These are phyloP conservation scores for Tulasnella sp. DNA, from an alignment of 768 basidiomycete genomes.

Conservation along the genomic window DNA sequence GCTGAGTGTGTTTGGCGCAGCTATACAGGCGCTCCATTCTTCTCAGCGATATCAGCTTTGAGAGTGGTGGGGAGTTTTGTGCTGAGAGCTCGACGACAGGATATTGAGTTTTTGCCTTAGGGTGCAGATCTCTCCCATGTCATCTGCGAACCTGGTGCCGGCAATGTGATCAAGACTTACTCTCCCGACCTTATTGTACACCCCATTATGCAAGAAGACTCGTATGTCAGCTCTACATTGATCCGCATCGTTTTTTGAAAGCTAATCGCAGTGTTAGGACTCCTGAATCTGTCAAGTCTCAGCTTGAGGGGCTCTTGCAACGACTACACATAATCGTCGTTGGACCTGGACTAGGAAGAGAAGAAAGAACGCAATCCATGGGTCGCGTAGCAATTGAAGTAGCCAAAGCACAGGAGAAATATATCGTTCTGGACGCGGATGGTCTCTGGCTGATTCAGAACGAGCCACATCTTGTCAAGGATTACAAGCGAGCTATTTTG, in stretches of 20 bases:
- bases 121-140: conserved; percentile 95
- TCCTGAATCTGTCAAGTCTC: conserved; percentile 40
- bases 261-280: conserved; percentile 25
- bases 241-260: conserved; percentile 1
- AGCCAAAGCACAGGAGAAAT: conserved; percentile 70
- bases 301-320: conserved; percentile 60
- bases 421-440: conserved; percentile 91
- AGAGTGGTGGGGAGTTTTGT: conserved; percentile 51
- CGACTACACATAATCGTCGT: conserved; percentile 89
- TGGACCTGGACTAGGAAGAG: conserved; percentile 90
- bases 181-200: conserved; percentile 97
- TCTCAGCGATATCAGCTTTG: conserved; percentile 84
- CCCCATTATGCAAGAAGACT: conserved; percentile 68
- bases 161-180: conserved; percentile 90
- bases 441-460: conserved; percentile 76
- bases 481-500: conserved; percentile 79
- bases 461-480: conserved; percentile 63
- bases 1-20: conserved; percentile 36
- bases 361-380: conserved; percentile 78
- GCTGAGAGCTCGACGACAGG: background rate
- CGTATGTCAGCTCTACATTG: conserved; percentile 38
- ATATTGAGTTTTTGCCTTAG: conserved; percentile 33
- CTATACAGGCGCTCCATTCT: conserved; percentile 96
- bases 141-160: conserved; percentile 90
- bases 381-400: conserved; percentile 68